phyloP scores from a whole-genome alignment of 176 grass and related monocot species.

The Eragrostis curvula region DNA sequence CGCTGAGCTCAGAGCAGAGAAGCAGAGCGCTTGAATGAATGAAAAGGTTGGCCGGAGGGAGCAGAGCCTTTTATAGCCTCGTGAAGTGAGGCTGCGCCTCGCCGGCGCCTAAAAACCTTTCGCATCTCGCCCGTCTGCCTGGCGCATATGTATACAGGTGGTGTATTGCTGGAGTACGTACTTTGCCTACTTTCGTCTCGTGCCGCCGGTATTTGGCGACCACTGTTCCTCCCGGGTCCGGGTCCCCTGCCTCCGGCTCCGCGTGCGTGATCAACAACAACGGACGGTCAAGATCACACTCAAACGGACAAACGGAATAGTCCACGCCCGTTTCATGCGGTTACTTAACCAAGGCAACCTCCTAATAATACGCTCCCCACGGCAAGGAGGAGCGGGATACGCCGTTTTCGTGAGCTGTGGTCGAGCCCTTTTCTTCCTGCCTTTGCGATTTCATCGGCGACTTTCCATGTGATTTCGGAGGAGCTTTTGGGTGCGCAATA shows the following conservation, averaged over 20 bases:
- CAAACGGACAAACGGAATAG: not conserved
- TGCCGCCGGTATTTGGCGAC: conserved; percentile 8
- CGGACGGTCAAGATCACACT: not conserved
- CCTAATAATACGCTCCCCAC: not conserved
- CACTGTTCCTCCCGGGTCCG: not conserved
- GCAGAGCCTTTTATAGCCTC: conserved; percentile 40
- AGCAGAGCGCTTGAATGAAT: conserved; percentile 19
- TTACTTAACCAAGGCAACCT: not conserved
- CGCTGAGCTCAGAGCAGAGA: not conserved
- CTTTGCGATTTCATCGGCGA: not conserved
- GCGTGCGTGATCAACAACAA: not conserved
- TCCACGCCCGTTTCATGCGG: too few species aligned
- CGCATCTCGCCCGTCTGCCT: conserved; percentile 10
- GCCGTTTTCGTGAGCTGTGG: conserved; percentile 3
- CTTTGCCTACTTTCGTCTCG: not conserved
- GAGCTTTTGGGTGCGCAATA: conserved; percentile 12
- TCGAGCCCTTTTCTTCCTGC: not conserved
- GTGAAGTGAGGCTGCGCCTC: conserved; percentile 2
- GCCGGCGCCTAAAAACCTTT: conserved; percentile 5
- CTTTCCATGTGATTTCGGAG: conserved; percentile 25
- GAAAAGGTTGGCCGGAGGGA: not conserved
- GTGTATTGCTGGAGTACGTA: not conserved
- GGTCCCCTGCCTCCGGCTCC: not conserved
- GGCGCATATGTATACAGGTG: not conserved
- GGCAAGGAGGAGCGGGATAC: not conserved